phyloP scores from a whole-genome alignment of 306 rosid genomes.

The Luffa acutangula region DNA sequence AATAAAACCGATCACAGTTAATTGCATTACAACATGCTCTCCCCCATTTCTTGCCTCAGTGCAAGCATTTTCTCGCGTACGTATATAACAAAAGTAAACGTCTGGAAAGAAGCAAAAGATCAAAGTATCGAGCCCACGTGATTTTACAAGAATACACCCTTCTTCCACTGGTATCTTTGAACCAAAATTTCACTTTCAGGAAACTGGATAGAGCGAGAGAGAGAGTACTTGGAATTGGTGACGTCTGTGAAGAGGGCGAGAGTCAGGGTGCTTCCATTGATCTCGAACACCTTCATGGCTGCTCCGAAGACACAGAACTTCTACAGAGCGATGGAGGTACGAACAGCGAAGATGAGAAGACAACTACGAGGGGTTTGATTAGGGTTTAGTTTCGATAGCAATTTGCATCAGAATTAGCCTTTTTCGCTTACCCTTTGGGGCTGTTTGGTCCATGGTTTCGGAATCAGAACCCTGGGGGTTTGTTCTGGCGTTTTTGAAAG shows the following conservation, averaged over 20 bases:
- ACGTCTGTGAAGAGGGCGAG: slow-evolving; percentile 64
- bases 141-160: neutral
- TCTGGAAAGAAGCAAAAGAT: neutral
- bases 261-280: slow-evolving; percentile 41
- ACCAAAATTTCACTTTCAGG: neutral
- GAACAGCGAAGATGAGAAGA: neutral
- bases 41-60: neutral
- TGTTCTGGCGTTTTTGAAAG: no score
- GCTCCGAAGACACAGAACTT: slow-evolving; percentile 5
- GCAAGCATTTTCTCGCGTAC: neutral
- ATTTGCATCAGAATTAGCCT: no score
- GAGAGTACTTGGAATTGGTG: slow-evolving; percentile 62
- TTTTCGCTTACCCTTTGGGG: no score
- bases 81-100: neutral
- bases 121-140: neutral
- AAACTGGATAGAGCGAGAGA: neutral
- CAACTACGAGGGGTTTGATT: neutral
- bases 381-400: neutral
- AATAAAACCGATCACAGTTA: neutral
- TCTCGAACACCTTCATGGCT: slow-evolving; percentile 51
- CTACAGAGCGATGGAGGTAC: neutral
- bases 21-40: neutral
- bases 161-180: neutral
- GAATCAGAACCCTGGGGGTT: no score
- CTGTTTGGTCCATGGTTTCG: no score